Base-by-base conservation (phyloP, 805 yeast genomes). In the Starmera caribaea region DNA sequence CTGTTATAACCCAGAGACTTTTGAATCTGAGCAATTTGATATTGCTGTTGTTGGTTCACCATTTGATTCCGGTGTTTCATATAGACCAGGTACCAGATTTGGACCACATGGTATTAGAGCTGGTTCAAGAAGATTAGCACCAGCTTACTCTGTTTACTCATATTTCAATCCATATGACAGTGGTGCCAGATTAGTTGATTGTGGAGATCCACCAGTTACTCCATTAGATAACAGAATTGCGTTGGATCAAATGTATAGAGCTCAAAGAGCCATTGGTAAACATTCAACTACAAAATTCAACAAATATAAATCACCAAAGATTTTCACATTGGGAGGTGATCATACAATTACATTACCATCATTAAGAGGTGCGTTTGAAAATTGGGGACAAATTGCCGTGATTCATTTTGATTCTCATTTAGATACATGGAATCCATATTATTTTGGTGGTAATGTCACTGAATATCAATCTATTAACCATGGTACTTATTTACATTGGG, bases 401-500 rank as follows among this genome's bases (percentile, higher is more conserved):
- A 54, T 42, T 51, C 74, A 79, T 53, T 78, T 79, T 45, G 87
- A 79, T 53, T 68, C 81, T 21, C 87, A 79, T 54, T 67, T 79
- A 34, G 87, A 80, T 57, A 79, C 86, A 3, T 79, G 85, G 81
- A 68, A 71, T 46, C 87, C 87, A 5, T 55, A 63, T 38, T 71
- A 68, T 15, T 61, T 78, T 30, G 85, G 85, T 10, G 86, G 85
- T 4, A 80, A 76, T 7, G 57, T 78, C 17, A 62, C 79, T 11
- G 65, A 71, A 46, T 79, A 80, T 50, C 73, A 77, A 61, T 60
- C 66, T 21, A 54, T 76, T 41, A 80, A 79, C 50, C 86, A 80
- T 53, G 87, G 86, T 5, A 79, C 87, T 0, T 79, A 78, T 45
- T 60, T 80, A 34, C 85, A 79, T 54, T 79, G 75, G 57, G 87